Conservation (phyloP, 1,284 basidiomycete genomes). For the Xanthoconium separans region DNA sequence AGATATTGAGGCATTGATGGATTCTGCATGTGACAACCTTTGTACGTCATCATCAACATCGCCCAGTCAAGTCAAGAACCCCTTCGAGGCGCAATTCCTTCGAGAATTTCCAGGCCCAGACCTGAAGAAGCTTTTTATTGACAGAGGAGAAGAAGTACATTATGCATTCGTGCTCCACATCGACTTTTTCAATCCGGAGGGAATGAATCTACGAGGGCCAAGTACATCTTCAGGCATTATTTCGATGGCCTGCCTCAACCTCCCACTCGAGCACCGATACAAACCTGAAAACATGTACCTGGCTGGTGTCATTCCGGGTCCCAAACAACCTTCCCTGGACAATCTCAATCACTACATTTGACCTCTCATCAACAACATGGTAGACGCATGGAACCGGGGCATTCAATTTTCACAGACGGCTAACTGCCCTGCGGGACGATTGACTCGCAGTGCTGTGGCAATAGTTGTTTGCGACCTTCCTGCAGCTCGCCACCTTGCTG, state of each 20-base stretch:
- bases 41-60: not conserved
- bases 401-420: not conserved
- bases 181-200: conserved; percentile 1
- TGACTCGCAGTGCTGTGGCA: not conserved
- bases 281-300: no score
- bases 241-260: conserved; percentile 9
- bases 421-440: not conserved
- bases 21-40: not conserved
- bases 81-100: conserved; percentile 1
- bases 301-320: conserved; percentile 11
- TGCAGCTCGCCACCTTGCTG: not conserved
- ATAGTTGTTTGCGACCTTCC: not conserved
- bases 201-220: not conserved
- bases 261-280: not conserved
- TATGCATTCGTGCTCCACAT: not conserved
- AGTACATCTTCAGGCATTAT: conserved; percentile 4
- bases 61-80: not conserved
- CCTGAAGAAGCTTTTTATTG: not conserved
- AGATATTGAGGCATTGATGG: not conserved
- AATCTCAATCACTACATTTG: conserved; percentile 17
- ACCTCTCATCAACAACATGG: conserved; percentile 6
- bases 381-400: not conserved
- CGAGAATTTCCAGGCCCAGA: not conserved
- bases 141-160: not conserved
- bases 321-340: conserved; percentile 7